Conservation (phyloP, 805 yeast species). For the Candida wancherniae region DNA sequence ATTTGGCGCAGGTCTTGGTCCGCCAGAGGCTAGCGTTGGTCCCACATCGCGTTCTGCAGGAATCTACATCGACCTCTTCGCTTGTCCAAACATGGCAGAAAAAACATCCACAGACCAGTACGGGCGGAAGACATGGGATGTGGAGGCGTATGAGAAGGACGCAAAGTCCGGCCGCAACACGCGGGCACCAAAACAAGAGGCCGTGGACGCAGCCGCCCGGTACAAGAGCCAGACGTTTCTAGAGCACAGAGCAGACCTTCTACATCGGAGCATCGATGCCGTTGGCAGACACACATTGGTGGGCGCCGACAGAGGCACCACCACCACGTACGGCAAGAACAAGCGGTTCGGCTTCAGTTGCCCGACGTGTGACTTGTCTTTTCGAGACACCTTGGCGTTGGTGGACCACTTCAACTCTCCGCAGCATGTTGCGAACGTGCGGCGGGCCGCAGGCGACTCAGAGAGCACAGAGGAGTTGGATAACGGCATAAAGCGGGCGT, state of each 20-base stretch:
- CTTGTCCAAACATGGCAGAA: constrained; percentile 15
- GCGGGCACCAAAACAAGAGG: constrained; percentile 4
- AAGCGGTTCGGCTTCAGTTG: constrained; percentile 84
- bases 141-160: constrained; percentile 53
- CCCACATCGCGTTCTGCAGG: too few species aligned
- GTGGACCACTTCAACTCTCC: constrained; percentile 80
- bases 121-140: constrained; percentile 74
- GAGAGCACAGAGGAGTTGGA: constrained; percentile 20
- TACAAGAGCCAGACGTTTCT: constrained; percentile 12
- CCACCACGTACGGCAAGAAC: constrained; percentile 27
- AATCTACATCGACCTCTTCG: too few species aligned
- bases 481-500: constrained; percentile 34
- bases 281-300: constrained; percentile 33
- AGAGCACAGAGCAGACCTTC: constrained; percentile 28
- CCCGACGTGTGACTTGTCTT: constrained; percentile 72
- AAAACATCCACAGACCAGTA: constrained; percentile 36
- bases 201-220: constrained; percentile 2
- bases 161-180: constrained; percentile 30
- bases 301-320: constrained; percentile 16
- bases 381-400: constrained; percentile 75
- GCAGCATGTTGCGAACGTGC: constrained; percentile 45
- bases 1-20: too few species aligned
- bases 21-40: too few species aligned
- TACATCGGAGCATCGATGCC: constrained; percentile 28
- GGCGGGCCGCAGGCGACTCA: constrained; percentile 13